phyloP scores from a whole-genome alignment of 2,329 filamentous ascomycete species.

The Zymoseptoria brevis region DNA sequence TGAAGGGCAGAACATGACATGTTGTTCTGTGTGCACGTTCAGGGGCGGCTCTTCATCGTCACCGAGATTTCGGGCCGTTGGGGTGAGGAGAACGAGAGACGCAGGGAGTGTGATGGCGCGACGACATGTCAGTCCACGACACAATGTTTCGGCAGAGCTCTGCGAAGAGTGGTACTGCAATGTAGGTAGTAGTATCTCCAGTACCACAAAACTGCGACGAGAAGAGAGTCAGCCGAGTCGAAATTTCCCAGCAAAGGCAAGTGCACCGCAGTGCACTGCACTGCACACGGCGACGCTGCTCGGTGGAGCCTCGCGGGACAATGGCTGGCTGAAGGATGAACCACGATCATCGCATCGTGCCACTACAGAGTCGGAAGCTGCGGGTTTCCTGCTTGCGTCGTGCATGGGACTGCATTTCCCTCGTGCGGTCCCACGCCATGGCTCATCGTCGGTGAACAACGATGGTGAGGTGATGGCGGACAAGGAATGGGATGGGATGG shows the following conservation, averaged over 20 bases:
- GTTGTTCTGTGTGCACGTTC: not conserved
- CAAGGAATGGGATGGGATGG: not conserved
- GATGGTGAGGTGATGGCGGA: not conserved
- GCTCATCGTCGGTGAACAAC: not conserved
- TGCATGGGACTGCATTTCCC: not conserved
- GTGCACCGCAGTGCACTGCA: too few relatives aligned
- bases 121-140: too few relatives aligned
- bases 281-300: not conserved
- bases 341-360: not conserved
- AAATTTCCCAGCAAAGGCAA: too few relatives aligned
- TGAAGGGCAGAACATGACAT: not conserved
- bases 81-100: too few relatives aligned
- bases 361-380: not conserved
- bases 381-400: not conserved
- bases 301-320: not conserved
- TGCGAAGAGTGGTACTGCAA: too few relatives aligned
- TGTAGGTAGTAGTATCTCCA: too few relatives aligned
- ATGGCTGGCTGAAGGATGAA: not conserved
- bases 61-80: not conserved
- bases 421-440: not conserved
- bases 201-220: not conserved
- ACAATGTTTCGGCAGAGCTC: too few relatives aligned
- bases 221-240: not conserved
- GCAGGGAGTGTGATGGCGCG: too few relatives aligned
- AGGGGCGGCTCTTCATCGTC: not conserved